Evolutionary conservation across 495 filamentous ascomycete genomes (phyloP).

Genomic region (Daldinia grandis): DNA sequence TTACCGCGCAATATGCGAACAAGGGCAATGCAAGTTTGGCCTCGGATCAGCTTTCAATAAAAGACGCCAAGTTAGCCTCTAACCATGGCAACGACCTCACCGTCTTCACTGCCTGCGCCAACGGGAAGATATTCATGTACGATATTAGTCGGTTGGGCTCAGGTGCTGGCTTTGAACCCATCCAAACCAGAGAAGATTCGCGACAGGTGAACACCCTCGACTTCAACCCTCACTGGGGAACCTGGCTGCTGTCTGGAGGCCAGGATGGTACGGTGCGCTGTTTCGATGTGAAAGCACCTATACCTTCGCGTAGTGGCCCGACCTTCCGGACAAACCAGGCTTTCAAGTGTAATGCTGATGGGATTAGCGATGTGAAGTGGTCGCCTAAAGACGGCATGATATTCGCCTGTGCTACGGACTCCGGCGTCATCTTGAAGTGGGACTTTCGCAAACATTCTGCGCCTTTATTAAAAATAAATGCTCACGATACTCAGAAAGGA

Average conservation of each 20-base stretch:
- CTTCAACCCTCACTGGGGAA: slow-evolving; percentile 83
- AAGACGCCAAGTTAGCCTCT: slow-evolving; percentile 84
- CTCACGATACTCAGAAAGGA: slow-evolving; percentile 73
- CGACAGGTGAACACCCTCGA: slow-evolving; percentile 92
- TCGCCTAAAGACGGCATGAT: slow-evolving; percentile 82
- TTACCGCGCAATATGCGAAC: slow-evolving; percentile 71
- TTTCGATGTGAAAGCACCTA: slow-evolving; percentile 58
- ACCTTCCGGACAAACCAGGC: slow-evolving; percentile 55
- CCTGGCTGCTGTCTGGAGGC: slow-evolving; percentile 84
- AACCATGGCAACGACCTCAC: slow-evolving; percentile 52
- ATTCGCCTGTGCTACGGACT: slow-evolving; percentile 92
- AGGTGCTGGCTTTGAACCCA: slow-evolving; percentile 72
- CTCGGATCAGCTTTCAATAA: slow-evolving; percentile 79
- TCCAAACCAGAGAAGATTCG: slow-evolving; percentile 77
- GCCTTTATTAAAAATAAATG: slow-evolving; percentile 75
- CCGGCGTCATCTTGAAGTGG: slow-evolving; percentile 72
- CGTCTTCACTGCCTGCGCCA: slow-evolving; percentile 84
- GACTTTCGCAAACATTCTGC: slow-evolving; percentile 57
- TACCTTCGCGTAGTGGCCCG: slow-evolving; percentile 49
- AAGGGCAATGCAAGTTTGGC: slow-evolving; percentile 62
- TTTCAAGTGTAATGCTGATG: slow-evolving; percentile 69
- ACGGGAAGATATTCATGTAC: slow-evolving; percentile 87
- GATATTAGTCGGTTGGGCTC: slow-evolving; percentile 70
- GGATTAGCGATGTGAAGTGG: slow-evolving; percentile 88
- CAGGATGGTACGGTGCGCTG: slow-evolving; percentile 88